phyloP scores from a whole-genome alignment of 2,329 filamentous ascomycete genomes.

The Sporothrix protearum region DNA sequence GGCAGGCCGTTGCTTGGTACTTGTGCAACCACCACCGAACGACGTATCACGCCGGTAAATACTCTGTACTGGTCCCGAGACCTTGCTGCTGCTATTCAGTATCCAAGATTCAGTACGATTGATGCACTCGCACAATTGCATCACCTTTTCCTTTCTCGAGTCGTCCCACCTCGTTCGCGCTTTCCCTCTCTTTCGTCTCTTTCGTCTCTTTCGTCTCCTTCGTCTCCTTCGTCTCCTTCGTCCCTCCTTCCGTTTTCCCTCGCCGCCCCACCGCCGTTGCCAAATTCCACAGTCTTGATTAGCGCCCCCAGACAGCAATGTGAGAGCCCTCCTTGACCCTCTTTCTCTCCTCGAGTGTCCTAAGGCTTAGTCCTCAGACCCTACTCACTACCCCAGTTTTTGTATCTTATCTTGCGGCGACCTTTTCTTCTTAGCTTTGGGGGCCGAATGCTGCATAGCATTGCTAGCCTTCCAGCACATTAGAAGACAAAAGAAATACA shows the following conservation, averaged over 20 bases:
- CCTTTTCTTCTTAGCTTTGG: slow-evolving; percentile 6
- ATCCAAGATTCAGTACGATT: not conserved
- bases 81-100: not conserved
- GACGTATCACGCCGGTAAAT: not conserved
- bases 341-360: not conserved
- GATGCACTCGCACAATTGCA: not conserved
- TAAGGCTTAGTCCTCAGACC: not conserved
- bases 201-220: not conserved
- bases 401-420: not conserved
- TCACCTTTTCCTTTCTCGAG: not conserved
- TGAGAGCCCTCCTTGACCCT: not conserved
- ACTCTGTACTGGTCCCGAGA: not conserved
- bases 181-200: not conserved
- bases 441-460: not conserved
- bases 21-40: not conserved
- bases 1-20: not conserved
- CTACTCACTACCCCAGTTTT: not conserved
- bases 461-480: not conserved
- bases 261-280: not conserved
- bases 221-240: not conserved
- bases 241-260: too few species aligned
- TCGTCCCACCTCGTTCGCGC: not conserved
- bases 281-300: not conserved
- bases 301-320: not conserved
- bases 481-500: not conserved